These are phyloP conservation scores for Peniophora sp. DNA, from an alignment of 1,284 basidiomycete species.

Conservation along the genomic window DNA sequence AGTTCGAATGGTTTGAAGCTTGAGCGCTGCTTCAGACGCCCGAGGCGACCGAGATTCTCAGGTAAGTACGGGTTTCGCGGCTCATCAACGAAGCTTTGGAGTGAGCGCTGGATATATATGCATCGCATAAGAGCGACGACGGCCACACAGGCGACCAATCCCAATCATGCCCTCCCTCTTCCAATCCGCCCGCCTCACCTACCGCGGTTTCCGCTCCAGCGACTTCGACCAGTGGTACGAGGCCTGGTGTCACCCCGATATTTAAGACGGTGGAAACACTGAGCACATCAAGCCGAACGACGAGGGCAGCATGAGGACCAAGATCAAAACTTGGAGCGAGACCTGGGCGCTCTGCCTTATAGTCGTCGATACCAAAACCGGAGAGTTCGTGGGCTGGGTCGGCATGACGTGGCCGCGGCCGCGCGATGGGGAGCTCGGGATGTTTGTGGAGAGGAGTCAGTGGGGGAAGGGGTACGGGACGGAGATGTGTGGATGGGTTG, in stretches of 20 bases:
- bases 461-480: slow-evolving; percentile 25
- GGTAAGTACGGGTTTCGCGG: too few relatives aligned
- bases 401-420: slow-evolving; percentile 6
- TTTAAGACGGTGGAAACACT: not conserved
- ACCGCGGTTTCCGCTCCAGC: not conserved
- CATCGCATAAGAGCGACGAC: too few relatives aligned
- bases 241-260: not conserved
- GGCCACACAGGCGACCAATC: too few relatives aligned
- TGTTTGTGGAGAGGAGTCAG: slow-evolving; percentile 16
- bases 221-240: not conserved
- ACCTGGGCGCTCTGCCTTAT: not conserved
- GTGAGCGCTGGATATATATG: too few relatives aligned
- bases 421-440: slow-evolving; percentile 20
- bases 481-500: slow-evolving; percentile 22
- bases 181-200: not conserved
- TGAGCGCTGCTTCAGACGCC: too few relatives aligned
- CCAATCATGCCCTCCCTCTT: not conserved
- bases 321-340: not conserved
- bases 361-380: not conserved
- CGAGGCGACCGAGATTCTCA: too few relatives aligned
- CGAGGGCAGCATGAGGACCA: not conserved
- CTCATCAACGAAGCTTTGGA: too few relatives aligned
- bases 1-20: too few relatives aligned
- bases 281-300: not conserved
- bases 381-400: not conserved